Percentiles rank a stretch among this genome's conserved stretches.
Evolutionary conservation across 2,329 filamentous ascomycete species (phyloP).

Genomic region (Bertia moriformis): DNA sequence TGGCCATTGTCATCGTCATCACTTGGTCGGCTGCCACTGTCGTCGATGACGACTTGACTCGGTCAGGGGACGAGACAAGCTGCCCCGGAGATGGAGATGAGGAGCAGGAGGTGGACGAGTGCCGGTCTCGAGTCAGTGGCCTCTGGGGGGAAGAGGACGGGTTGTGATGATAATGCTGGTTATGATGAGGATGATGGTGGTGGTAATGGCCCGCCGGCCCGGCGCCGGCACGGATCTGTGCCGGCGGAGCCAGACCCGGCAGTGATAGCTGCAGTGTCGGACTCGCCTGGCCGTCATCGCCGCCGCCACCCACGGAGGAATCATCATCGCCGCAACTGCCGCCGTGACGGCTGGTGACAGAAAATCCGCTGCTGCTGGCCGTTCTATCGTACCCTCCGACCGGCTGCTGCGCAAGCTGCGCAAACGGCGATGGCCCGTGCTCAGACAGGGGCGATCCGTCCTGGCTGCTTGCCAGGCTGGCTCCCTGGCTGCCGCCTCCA

Average conservation of each 20-base stretch:
- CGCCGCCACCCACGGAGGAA: slow-evolving; percentile 18
- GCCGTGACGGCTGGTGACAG: slow-evolving; percentile 14
- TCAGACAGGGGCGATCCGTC: slow-evolving; percentile 35
- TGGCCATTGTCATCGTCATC: not conserved
- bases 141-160: too few species aligned
- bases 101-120: too few species aligned
- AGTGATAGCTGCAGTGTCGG: slow-evolving; percentile 31
- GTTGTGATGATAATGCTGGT: too few species aligned
- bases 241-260: slow-evolving; percentile 5
- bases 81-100: too few species aligned
- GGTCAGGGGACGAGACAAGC: too few species aligned
- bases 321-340: too few species aligned
- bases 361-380: slow-evolving; percentile 26
- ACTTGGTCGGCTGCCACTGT: not conserved
- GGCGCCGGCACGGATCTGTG: too few species aligned
- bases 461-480: slow-evolving; percentile 47
- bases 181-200: too few species aligned
- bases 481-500: slow-evolving; percentile 70
- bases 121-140: too few species aligned
- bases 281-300: slow-evolving; percentile 27
- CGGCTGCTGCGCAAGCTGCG: too few species aligned
- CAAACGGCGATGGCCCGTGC: slow-evolving; percentile 13
- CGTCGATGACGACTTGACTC: too few species aligned
- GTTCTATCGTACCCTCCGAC: slow-evolving; percentile 8
- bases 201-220: too few species aligned